Evolutionary conservation across 2,329 filamentous ascomycete species (phyloP).

Genomic region (Clarireedia homoeocarpa): DNA sequence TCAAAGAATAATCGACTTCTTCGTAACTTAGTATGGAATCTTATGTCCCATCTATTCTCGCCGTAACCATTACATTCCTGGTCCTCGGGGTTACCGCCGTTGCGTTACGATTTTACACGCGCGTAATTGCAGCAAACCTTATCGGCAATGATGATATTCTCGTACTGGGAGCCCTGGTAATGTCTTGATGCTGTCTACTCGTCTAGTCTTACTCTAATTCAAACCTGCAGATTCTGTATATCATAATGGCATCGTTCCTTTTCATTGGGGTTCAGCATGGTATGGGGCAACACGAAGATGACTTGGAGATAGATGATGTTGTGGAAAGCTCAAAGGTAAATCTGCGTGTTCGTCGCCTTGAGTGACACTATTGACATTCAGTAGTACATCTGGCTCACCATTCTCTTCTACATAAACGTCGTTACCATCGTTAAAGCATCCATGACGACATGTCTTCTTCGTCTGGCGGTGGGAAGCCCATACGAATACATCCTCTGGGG

Average conservation of each 20-base stretch:
- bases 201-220: not conserved
- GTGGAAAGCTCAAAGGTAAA: slow-evolving; percentile 6
- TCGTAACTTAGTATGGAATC: slow-evolving; percentile 2
- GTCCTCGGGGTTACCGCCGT: slow-evolving; percentile 3
- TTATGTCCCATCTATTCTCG: slow-evolving; percentile 5
- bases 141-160: slow-evolving; percentile 8
- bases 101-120: slow-evolving; percentile 4
- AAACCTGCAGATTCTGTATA: not conserved
- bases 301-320: not conserved
- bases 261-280: slow-evolving; percentile 6
- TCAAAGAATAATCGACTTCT: not conserved
- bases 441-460: slow-evolving; percentile 7
- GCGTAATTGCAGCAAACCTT: not conserved
- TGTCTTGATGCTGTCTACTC: too few relatives aligned
- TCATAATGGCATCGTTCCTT: slow-evolving; percentile 6
- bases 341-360: not conserved
- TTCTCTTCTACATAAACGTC: slow-evolving; percentile 4
- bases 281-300: slow-evolving; percentile 4
- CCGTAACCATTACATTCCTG: slow-evolving; percentile 1
- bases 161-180: slow-evolving; percentile 4
- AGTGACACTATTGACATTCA: not conserved
- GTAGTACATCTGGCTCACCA: slow-evolving; percentile 7
- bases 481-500: slow-evolving; percentile 4
- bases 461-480: slow-evolving; percentile 1
- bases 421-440: slow-evolving; percentile 5